Evolutionary conservation across 495 filamentous ascomycete genomes (phyloP).

Genomic region (Aspergillus haitiensis): DNA sequence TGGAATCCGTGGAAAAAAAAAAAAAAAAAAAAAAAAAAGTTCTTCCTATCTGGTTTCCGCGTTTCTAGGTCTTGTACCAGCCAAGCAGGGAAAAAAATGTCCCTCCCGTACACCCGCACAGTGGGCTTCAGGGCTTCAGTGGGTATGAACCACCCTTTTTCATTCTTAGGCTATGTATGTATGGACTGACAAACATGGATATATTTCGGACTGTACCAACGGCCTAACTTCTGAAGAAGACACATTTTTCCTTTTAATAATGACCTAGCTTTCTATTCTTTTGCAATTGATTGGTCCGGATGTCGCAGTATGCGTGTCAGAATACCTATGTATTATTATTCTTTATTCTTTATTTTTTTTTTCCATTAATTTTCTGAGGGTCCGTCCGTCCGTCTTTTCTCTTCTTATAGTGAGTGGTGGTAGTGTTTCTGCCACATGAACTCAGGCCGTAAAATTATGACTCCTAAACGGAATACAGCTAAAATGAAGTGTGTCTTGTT

Average conservation of each 20-base stretch:
- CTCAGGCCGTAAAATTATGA: no score
- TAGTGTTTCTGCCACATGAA: no score
- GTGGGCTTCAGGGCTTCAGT: slow-evolving; percentile 36
- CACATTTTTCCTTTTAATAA: background rate
- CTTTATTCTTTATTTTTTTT: no score
- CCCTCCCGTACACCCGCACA: slow-evolving; percentile 24
- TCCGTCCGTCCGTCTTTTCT: no score
- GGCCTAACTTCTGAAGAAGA: background rate
- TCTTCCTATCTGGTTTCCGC: slow-evolving; percentile 20
- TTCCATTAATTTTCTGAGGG: no score
- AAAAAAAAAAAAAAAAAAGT: slow-evolving; percentile 26
- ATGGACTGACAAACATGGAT: slow-evolving; percentile 4
- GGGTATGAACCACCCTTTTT: slow-evolving; percentile 28
- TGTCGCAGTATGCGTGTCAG: no score
- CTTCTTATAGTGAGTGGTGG: no score
- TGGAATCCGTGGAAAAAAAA: slow-evolving; percentile 26
- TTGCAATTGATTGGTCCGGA: no score
- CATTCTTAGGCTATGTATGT: slow-evolving; percentile 9
- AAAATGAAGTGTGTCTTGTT: no score
- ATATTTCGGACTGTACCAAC: slow-evolving; percentile 7
- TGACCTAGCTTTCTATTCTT: background rate
- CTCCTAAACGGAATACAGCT: no score
- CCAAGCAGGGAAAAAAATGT: slow-evolving; percentile 8
- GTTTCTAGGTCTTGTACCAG: slow-evolving; percentile 7
- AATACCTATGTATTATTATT: no score